These are phyloP conservation scores for Prunus campanulata DNA, from an alignment of 306 rosid species.

Conservation along the genomic window DNA sequence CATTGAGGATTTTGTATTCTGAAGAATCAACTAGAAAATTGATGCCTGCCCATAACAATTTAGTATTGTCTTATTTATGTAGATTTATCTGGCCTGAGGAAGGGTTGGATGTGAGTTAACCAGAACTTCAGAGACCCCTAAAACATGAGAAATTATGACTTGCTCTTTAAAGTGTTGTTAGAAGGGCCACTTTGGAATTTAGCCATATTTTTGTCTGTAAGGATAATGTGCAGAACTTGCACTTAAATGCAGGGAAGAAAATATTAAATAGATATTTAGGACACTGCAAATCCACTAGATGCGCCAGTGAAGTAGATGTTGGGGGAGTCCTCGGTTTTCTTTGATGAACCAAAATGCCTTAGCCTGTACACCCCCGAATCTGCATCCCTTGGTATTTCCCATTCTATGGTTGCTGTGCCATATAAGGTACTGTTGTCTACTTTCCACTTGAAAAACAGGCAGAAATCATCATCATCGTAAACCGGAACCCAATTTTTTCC, in stretches of 20 bases:
- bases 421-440: conserved; percentile 35
- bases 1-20: too few relatives aligned
- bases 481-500: conserved; percentile 50
- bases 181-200: neutral
- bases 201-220: neutral
- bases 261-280: conserved; percentile 25
- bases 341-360: conserved; percentile 74
- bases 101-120: too few relatives aligned
- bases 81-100: neutral
- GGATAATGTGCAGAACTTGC: neutral
- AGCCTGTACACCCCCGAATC: conserved; percentile 58
- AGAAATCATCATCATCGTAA: conserved; percentile 73
- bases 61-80: too few relatives aligned
- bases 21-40: too few relatives aligned
- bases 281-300: conserved; percentile 66
- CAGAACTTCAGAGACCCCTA: neutral
- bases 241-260: neutral
- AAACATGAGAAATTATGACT: neutral
- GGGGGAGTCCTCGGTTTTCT: conserved; percentile 37
- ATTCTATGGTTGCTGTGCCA: conserved; percentile 56
- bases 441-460: conserved; percentile 64
- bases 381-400: conserved; percentile 61
- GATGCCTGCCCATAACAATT: too few relatives aligned
- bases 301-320: conserved; percentile 61
- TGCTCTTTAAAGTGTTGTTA: neutral